These are phyloP conservation scores for Candida ipomoeae DNA, from an alignment of 805 yeast genomes.

Conservation along the genomic window DNA sequence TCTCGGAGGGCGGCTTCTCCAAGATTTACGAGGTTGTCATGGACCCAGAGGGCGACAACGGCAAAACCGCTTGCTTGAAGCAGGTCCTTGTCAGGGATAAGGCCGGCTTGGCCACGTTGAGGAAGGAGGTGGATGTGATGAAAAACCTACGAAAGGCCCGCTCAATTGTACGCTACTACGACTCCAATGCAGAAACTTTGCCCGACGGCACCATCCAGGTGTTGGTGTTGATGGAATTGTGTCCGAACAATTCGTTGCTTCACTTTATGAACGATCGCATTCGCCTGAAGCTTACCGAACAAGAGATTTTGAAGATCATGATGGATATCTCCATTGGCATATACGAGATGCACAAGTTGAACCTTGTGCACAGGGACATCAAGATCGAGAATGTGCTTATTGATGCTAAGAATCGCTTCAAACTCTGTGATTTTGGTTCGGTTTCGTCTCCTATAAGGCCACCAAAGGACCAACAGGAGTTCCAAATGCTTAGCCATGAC, in stretches of 20 bases:
- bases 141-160: constrained; percentile 52
- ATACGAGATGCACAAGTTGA: constrained; percentile 76
- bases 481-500: constrained; percentile 75
- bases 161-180: constrained; percentile 65
- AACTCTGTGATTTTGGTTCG: constrained; percentile 92
- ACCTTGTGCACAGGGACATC: constrained; percentile 85
- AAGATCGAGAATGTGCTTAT: constrained; percentile 93
- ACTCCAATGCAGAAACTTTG: constrained; percentile 68
- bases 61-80: constrained; percentile 50
- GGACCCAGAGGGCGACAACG: constrained; percentile 49
- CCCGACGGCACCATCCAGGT: constrained; percentile 68
- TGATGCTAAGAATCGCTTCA: constrained; percentile 63
- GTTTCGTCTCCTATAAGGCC: constrained; percentile 65
- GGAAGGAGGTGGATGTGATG: constrained; percentile 81
- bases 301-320: constrained; percentile 80
- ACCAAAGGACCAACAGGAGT: constrained; percentile 71
- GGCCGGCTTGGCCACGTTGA: constrained; percentile 55
- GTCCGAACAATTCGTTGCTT: constrained; percentile 80
- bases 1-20: constrained; percentile 69
- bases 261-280: constrained; percentile 88
- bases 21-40: constrained; percentile 67
- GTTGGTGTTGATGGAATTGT: constrained; percentile 85
- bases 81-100: constrained; percentile 72
- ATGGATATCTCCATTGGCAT: constrained; percentile 75
- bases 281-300: constrained; percentile 69